Evolutionary conservation across 169 alveolate genomes (phyloP).

Genomic region (Cryptosporidium tyzzeri): DNA sequence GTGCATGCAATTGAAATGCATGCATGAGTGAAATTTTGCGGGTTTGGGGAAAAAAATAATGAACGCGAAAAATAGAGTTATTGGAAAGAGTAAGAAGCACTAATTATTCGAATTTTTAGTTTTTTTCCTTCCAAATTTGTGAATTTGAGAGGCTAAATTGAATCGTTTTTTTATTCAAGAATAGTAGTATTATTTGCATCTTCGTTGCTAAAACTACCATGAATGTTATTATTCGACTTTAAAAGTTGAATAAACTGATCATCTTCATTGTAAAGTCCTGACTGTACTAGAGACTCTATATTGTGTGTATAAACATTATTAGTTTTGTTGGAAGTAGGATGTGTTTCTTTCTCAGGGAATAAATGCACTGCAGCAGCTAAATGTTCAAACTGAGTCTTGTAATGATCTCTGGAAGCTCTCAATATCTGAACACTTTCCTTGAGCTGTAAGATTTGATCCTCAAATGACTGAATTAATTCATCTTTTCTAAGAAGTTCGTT

Average conservation of each 20-base stretch:
- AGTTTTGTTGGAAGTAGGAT: background rate
- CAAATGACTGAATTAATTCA: slow-evolving; percentile 19
- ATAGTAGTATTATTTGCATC: background rate
- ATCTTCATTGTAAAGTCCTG: slow-evolving; percentile 67
- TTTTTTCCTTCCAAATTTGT: background rate
- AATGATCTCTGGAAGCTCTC: slow-evolving; percentile 62
- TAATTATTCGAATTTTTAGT: background rate
- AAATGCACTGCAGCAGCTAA: slow-evolving; percentile 16
- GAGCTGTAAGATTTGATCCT: slow-evolving; percentile 33
- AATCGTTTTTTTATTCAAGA: background rate
- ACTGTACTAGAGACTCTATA: slow-evolving; percentile 27
- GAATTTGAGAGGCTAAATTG: background rate
- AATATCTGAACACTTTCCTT: slow-evolving; percentile 44
- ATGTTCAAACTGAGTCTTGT: slow-evolving; percentile 32
- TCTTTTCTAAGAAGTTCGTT: slow-evolving; percentile 38
- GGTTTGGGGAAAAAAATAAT: background rate
- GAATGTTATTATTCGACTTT: background rate
- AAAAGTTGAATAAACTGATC: slow-evolving; percentile 48
- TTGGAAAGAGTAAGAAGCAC: slow-evolving; percentile 21
- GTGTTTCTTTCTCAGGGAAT: background rate
- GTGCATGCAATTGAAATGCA: slow-evolving; percentile 11
- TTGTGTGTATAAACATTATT: background rate
- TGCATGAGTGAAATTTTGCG: background rate
- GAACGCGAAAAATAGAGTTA: slow-evolving; percentile 23
- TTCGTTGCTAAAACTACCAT: background rate